phyloP scores from a whole-genome alignment of 2,329 filamentous ascomycete species.

The Mycosphaerelloides madeirae region DNA sequence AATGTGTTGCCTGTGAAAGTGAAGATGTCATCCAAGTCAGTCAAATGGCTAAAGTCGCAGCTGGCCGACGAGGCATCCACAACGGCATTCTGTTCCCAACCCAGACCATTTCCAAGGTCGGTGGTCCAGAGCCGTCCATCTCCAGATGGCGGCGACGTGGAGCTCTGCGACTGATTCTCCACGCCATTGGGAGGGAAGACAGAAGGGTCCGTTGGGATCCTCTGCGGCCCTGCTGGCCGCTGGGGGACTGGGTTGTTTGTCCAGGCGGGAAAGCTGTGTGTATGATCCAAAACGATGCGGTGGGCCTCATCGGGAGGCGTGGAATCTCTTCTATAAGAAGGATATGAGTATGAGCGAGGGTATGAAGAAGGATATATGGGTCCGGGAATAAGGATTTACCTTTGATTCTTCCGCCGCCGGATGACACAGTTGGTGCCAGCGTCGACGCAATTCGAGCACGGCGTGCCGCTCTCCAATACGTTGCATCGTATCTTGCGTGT shows the following conservation, averaged over 20 bases:
- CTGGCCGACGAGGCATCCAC: constrained; percentile 18
- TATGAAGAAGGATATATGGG: neutral
- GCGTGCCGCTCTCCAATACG: constrained; percentile 18
- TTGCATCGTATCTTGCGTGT: constrained; percentile 20
- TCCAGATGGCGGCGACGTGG: constrained; percentile 16
- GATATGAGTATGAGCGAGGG: constrained; percentile 6
- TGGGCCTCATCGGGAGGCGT: constrained; percentile 18
- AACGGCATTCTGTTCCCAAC: constrained; percentile 16
- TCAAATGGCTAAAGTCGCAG: constrained; percentile 20
- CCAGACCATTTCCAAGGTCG: constrained; percentile 13
- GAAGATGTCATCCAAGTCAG: constrained; percentile 21
- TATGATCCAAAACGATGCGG: constrained; percentile 16
- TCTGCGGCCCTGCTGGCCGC: constrained; percentile 8
- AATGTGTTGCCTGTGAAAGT: constrained; percentile 20
- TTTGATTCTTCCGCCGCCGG: constrained; percentile 19
- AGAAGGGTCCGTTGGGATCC: constrained; percentile 5
- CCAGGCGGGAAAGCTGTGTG: constrained; percentile 17
- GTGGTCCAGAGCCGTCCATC: constrained; percentile 13
- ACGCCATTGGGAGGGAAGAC: constrained; percentile 5
- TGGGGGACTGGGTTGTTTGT: constrained; percentile 7
- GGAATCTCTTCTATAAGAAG: constrained; percentile 13
- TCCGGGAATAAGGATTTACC: constrained; percentile 5
- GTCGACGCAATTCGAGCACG: constrained; percentile 21
- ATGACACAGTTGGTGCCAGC: constrained; percentile 17
- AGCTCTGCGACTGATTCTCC: constrained; percentile 17